Evolutionary conservation across 1,139 yeast genomes (phyloP), one percentile per base, ranked within the genome.

Genomic region (Lodderomyces metapsilosis): DNA sequence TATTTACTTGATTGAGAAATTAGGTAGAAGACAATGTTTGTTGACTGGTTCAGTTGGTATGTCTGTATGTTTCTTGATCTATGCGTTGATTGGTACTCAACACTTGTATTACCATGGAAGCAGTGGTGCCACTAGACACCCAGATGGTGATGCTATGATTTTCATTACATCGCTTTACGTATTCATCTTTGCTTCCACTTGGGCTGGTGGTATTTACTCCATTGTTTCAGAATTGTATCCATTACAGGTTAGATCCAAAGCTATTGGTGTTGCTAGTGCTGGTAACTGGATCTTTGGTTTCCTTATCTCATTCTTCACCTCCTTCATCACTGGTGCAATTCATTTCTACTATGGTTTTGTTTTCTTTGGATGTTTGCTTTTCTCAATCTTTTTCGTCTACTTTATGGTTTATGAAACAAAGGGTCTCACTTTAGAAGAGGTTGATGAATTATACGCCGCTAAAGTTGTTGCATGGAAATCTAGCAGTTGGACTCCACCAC

Each of bases 181-280:
- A 49, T 84, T 84, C 76, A 82, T 79, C 71, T 88, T 87, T 59
- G 92, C 95, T 30, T 75, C 84, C 31, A 81, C 95, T 6, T 87
- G 95, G 95, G 95, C 91, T 48, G 92, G 95, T 55, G 79, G 83
- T 57, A 83, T 83, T 36, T 88, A 81, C 78, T 84, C 84, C 43
- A 81, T 85, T 52, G 78, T 83, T 42, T 83, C 92, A 31, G 96
- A 88, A 64, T 71, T 85, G 35, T 87, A 80, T 64, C 91, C 95
- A 41, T 71, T 85, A 50, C 80, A 91, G 55, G 82, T 86, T 50
- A 78, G 92, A 66, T 79, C 91, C 25, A 83, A 84, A 68, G 88
- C 88, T 46, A 84, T 87, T 71, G 82, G 91, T 36, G 66, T 87
- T 40, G 83, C 91, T 40, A 72, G 80, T 34, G 86, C 87, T 21